A percentile compares a stretch with the other conserved stretches of the same genome.
Evolutionary conservation across 2,329 filamentous ascomycete genomes (phyloP).

Genomic region (Graphilbum fragrans): DNA sequence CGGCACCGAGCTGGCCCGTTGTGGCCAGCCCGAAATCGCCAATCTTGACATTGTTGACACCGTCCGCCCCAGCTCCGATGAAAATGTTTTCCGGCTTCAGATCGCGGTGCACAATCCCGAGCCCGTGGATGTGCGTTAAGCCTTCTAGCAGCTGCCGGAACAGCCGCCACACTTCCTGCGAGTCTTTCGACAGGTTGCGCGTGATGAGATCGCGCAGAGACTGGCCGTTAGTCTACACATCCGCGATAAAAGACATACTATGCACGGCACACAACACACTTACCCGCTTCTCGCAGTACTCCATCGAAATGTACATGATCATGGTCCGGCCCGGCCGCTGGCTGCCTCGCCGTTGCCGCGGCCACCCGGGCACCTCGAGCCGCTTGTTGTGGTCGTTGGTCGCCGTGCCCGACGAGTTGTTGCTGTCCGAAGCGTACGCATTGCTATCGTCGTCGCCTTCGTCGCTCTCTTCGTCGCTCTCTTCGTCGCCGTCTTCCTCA

Average conservation of each 20-base stretch:
- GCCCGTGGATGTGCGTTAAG: slow-evolving; percentile 74
- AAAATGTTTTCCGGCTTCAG: slow-evolving; percentile 97
- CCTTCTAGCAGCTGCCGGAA: slow-evolving; percentile 89
- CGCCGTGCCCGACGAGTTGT: slow-evolving; percentile 9
- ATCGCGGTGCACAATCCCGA: slow-evolving; percentile 90
- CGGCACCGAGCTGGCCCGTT: slow-evolving; percentile 50
- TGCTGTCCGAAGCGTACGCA: slow-evolving; percentile 5
- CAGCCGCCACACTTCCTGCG: slow-evolving; percentile 74
- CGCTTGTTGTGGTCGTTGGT: slow-evolving; percentile 6
- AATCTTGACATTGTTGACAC: slow-evolving; percentile 81
- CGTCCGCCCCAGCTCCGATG: slow-evolving; percentile 57
- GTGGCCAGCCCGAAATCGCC: slow-evolving; percentile 94
- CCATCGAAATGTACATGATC: slow-evolving; percentile 98
- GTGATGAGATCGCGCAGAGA: slow-evolving; percentile 83
- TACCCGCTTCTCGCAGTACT: slow-evolving; percentile 87
- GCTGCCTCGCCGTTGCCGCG: slow-evolving; percentile 17
- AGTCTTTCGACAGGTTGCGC: slow-evolving; percentile 59
- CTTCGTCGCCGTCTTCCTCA: slow-evolving; percentile 32
- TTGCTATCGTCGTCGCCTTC: slow-evolving; percentile 13
- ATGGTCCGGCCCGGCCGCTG: slow-evolving; percentile 51
- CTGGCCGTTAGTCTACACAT: slow-evolving; percentile 21
- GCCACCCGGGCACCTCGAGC: slow-evolving; percentile 1
- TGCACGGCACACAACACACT: slow-evolving; percentile 14
- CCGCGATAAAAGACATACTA: neutral
- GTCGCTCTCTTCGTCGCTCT: slow-evolving; percentile 25